Evolutionary conservation across 2,329 filamentous ascomycete species (phyloP), one percentile per base, ranked within the genome.

Genomic region (Colletotrichum sp.): DNA sequence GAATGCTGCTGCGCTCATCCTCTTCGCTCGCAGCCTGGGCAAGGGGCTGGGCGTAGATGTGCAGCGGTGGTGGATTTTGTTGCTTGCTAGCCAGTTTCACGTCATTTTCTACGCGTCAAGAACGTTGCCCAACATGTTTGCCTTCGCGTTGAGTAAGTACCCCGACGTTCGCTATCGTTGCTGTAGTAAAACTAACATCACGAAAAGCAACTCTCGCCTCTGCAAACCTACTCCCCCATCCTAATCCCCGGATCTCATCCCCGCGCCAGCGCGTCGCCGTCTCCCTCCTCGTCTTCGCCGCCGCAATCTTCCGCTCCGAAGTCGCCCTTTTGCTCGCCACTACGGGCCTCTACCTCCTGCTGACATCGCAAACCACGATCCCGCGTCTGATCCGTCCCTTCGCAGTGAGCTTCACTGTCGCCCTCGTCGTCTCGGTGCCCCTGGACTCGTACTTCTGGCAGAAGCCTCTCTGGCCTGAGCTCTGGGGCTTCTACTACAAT

Each of bases 371-470:
- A 30, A 88, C 92, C 52, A 88, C 89, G 2, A 84, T 90, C 3
- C 81, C 84, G n/a, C 86, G 87, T 36, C 89, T 98, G 76, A 85
- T 97, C 57, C 87, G 90, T 18, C 90, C 94, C 21, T 95, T 95
- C 21, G 66, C 93, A 18, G 84, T 89, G 8, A 93, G 95, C 28
- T 90, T 93, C 18, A 49, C 89, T n/a, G 85, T 93, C 60, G 93
- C 95, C 2, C 89, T 99, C 2, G 78, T 87, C 15, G 85, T 93
- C 44, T 96, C 96, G 0, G 88, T 98, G 16, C 90, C 92, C 3
- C 84, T 98, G 39, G 97, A 99, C 88, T 96, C 95, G 2, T 96
- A 96, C 86, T 98, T 99, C 87, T 99, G 96, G 97, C 95, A 96
- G 81, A 91, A 90, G 76, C 90, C 90, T 2, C 85, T 98, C 34